These are phyloP conservation scores for Piper betle DNA, from an alignment of 164 flowering plant species.

Conservation along the genomic window DNA sequence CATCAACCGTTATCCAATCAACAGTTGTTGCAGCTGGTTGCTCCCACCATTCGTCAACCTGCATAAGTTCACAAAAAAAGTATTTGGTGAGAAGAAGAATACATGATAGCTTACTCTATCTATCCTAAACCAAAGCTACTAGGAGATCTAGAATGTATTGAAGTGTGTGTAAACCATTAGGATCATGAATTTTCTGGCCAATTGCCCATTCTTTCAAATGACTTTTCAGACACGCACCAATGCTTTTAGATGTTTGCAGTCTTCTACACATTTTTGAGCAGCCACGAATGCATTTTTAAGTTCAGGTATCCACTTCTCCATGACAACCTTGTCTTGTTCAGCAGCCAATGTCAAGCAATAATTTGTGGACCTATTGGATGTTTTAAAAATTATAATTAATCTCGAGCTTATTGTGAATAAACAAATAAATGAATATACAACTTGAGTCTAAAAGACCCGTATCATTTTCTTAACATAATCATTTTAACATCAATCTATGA, in stretches of 20 bases:
- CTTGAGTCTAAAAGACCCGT: not conserved
- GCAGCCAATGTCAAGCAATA: conserved; percentile 70
- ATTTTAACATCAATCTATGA: not conserved
- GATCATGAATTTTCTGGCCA: no score
- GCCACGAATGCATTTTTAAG: conserved; percentile 45
- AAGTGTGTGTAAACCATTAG: not conserved
- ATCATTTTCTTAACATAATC: not conserved
- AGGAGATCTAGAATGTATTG: no score
- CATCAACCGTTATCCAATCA: conserved; percentile 91
- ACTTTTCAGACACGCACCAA: conserved; percentile 47
- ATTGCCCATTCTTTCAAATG: not conserved
- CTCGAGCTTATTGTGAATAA: not conserved
- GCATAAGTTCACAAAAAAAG: conserved; percentile 5
- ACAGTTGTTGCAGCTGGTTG: conserved; percentile 92
- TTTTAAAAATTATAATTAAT: not conserved
- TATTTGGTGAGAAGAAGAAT: not conserved
- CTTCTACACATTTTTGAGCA: conserved; percentile 75
- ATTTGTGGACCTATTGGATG: conserved; percentile 62
- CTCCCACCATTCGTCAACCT: conserved; percentile 99
- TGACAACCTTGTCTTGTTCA: conserved; percentile 72
- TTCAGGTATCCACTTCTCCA: conserved; percentile 83
- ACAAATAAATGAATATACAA: not conserved
- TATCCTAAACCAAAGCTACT: not conserved
- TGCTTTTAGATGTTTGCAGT: conserved; percentile 75
- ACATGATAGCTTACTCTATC: not conserved